Base-by-base conservation (phyloP, 2,329 filamentous ascomycete genomes). In the Leptodontidium sp. region DNA sequence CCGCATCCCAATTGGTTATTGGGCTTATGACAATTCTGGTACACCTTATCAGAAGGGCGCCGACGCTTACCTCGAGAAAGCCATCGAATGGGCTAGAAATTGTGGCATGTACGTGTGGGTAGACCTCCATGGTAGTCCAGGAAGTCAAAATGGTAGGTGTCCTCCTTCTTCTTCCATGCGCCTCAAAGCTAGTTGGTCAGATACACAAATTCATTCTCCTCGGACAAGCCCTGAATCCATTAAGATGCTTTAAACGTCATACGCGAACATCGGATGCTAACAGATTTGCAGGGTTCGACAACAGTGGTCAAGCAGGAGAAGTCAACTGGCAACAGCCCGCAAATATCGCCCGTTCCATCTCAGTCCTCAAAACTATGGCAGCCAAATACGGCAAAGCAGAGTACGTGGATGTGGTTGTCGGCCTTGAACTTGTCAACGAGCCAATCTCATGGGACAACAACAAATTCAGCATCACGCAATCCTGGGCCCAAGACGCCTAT, bases 1-100 rank as follows among this genome's bases (percentile, higher is more conserved):
- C 9, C 82, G 87, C n/a, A 86, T 89, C 61, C 86, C 86, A 0
- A 81, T 88, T 64, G 86, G 86, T 1, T 88, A 81, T 75, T 89
- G 86, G 87, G 86, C 86, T 14, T 87, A 85, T 71, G 81, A 85
- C 65, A 85, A 85, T 29, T 75, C 79, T 43, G 77, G 82, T 45
- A 80, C 81, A 17, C 84, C 85, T 0, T 89, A 87, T 70, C 79
- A 83, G 8, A 73, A 79, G 64, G 85, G 85, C 6, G 83, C 84
- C 11, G 82, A 82, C 12, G 76, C 64, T 8, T 88, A 87, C 73
- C 78, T 88, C 12, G 84, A 87, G 58, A 80, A 81, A 49, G 86
- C 85, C 32, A 84, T 88, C 59, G 83, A 83, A 26, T 89, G 86
- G 86, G 84, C 86, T 4, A 75, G 84, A 53, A 80, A 80, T 26